Base-by-base conservation (phyloP, 23 red algal species). In the Gracilaria caudata region DNA sequence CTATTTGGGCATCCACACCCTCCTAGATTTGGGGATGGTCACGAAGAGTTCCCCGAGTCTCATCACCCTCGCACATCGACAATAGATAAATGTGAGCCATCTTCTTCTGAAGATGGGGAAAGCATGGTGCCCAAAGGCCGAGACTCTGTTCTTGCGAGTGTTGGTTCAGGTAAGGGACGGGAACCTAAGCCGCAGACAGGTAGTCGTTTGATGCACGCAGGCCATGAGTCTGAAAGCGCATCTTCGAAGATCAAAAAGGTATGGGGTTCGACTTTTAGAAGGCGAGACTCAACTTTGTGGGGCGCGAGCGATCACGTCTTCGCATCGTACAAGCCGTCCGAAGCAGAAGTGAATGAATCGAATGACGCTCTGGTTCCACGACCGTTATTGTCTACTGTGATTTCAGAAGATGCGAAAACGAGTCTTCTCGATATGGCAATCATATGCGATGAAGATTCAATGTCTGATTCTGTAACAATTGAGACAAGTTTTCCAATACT, bases 1-100 rank as follows among this genome's bases (percentile, higher is more conserved):
- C 76, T 96, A 14, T 88, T 90, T 26, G 38, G 40, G n/a, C 74
- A 96, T 44, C 83, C 90, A 16, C 92, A 94, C 53, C 80, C 90
- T 41, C 79, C 80, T 7, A 77, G 90, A 66, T 93, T 78, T 68
- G 90, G 79, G 14, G 79, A 89, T 86, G 61, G 47, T 47, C 84
- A 79, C 3, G 83, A 75, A 56, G 7, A 8, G n/a, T 29, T 44
- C 2, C 17, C 57, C 5, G 57, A 28, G 21, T 28, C 57, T 28
- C 57, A 28, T 60, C 14, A 17, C 28, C 4, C 25, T 5, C 25
- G 11, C 57, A 28, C 57, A 3, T 7, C 23, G 2, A 23, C 23
- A 28, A 23, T 60, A 29, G 57, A 28, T 28, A 41, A 19, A 71
- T 11, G 65, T 36, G 65, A 41, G 16, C 19, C 34, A 41, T 19